These are phyloP conservation scores for Cercospora berteroae DNA, from an alignment of 2,329 filamentous ascomycete genomes.

Conservation along the genomic window DNA sequence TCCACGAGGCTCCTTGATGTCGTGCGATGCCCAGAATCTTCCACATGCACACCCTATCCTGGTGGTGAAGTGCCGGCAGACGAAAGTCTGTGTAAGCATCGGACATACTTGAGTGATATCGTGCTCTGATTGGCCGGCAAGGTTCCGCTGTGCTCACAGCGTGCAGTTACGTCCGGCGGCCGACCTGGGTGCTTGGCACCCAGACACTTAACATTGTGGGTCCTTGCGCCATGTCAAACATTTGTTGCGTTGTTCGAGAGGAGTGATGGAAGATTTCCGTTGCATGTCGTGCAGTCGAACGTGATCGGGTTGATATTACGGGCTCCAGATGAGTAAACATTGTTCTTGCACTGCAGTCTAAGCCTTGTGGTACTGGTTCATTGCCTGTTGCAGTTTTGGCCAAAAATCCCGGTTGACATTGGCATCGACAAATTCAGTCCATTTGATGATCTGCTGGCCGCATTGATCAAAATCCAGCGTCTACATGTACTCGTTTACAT, in stretches of 20 bases:
- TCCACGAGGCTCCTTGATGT: background rate
- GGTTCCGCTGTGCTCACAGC: conserved; percentile 7
- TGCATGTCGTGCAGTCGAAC: background rate
- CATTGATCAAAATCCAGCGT: conserved; percentile 23
- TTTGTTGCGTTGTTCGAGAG: background rate
- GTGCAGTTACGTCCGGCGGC: background rate
- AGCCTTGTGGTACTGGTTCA: conserved; percentile 7
- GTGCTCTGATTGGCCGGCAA: background rate
- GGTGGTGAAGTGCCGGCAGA: background rate
- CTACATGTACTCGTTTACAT: conserved; percentile 28
- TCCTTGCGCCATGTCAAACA: background rate
- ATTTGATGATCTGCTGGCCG: conserved; percentile 20
- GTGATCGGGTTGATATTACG: background rate
- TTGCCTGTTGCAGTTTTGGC: conserved; percentile 23
- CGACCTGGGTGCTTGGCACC: background rate
- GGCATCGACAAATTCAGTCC: conserved; percentile 25
- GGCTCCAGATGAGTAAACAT: background rate
- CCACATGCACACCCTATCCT: background rate
- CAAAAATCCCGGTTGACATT: conserved; percentile 26
- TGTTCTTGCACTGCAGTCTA: background rate
- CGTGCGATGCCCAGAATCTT: background rate
- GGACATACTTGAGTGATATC: background rate
- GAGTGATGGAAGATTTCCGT: background rate
- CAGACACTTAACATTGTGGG: background rate
- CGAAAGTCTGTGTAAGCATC: background rate